Evolutionary conservation across 768 basidiomycete genomes (phyloP), one percentile per base, ranked within the genome.

Genomic region (Mycena indigotica): DNA sequence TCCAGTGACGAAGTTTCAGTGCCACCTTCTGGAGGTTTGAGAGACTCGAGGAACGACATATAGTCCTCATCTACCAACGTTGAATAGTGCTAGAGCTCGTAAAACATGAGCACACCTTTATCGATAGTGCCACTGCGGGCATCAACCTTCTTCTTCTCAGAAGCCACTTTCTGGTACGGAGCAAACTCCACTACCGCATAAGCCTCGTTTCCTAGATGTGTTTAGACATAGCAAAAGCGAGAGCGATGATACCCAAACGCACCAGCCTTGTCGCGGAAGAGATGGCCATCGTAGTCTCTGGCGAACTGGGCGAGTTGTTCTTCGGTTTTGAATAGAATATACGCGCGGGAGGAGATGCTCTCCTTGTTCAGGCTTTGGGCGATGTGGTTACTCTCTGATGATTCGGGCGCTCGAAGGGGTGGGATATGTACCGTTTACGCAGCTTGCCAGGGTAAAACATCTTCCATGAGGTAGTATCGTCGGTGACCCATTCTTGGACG

Each of bases 211-310:
- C 96, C 96, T 96, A 63, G n/a, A n/a, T n/a, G n/a, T n/a, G 4
- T 21, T n/a, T 2, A n/a, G 21, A 44, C 53, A 16, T 50, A 45
- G 40, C 26, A 64, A 45, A 25, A 39, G 49, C 24, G 56, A 16
- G 16, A 45, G 28, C 41, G 8, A 29, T 23, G 44, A 39, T 19
- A 5, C 26, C 23, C 41, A 5, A 8, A 66, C 85, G 35, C 58
- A 93, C 96, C 96, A 60, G 88, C 80, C 79, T 95, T 97, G 69
- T 98, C 94, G 60, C 89, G 78, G 69, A 96, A 98, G 23, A 90
- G 48, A 74, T 98, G 95, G 0, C 96, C 96, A 65, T 98, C 93
- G 64, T 93, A 99, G 29, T 83, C 93, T 25, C 79, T 78, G 66
- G 90, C 89, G 66, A 98, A 98, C 2, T 69, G 70, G 3, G 89